These are phyloP conservation scores for Fusarium decemcellulare DNA, from an alignment of 2,329 filamentous ascomycete species.

Conservation along the genomic window DNA sequence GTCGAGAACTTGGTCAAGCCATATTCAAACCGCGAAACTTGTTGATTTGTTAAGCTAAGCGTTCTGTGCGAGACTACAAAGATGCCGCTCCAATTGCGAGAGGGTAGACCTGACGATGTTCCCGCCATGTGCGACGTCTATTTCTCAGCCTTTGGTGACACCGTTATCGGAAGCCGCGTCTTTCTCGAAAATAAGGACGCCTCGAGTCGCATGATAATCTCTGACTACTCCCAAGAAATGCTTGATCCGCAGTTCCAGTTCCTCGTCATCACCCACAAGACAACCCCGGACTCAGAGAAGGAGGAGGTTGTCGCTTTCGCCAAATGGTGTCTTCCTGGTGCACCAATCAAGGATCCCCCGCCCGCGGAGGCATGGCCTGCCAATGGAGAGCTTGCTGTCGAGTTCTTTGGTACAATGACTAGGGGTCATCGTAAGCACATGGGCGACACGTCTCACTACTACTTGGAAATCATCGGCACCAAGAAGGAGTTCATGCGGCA, in stretches of 20 bases:
- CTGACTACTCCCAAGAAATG: conserved; percentile 55
- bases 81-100: conserved; percentile 52
- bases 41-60: too few species aligned
- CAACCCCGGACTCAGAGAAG: conserved; percentile 39
- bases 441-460: conserved; percentile 61
- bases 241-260: conserved; percentile 54
- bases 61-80: background rate
- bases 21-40: too few species aligned
- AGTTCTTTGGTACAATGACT: conserved; percentile 58
- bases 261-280: conserved; percentile 54
- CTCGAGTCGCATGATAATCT: conserved; percentile 53
- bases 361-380: conserved; percentile 55
- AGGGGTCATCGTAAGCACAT: conserved; percentile 55
- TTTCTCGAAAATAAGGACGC: conserved; percentile 51
- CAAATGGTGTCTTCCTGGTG: conserved; percentile 60
- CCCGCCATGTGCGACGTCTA: conserved; percentile 59
- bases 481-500: conserved; percentile 59
- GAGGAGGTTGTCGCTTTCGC: conserved; percentile 59
- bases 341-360: conserved; percentile 40
- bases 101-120: conserved; percentile 58
- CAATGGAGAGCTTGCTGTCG: conserved; percentile 55
- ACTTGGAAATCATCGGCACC: conserved; percentile 63
- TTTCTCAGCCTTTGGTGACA: conserved; percentile 59
- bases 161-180: conserved; percentile 54
- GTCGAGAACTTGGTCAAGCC: background rate